Base-by-base conservation (phyloP, 2,329 filamentous ascomycete species). In the Sphaerulina vaccinii region DNA sequence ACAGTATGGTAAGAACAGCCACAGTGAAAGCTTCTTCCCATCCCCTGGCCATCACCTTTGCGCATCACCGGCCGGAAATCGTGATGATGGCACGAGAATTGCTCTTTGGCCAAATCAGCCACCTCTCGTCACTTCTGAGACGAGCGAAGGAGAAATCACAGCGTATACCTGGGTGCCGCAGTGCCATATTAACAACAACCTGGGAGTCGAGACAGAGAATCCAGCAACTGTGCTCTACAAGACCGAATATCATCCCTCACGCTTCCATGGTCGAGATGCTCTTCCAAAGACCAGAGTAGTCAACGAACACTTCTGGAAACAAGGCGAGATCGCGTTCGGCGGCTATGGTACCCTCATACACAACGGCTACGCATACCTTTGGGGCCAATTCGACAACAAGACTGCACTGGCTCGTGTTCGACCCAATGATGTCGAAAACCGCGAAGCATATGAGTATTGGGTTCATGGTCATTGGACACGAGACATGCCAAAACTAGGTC, bases 151-250 rank as follows among this genome's bases (percentile, higher is more conserved):
- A 24, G 19, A 48, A 6, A 50, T 52, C 23, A 53, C 51, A 23
- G 54, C 51, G 22, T 59, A 59, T 33, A 55, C 56, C 13, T 59
- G 56, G 56, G 44, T 59, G 7, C 48, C 44, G 9, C 39, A 43
- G 21, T 46, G 42, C 11, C 56, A 59, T 13, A 54, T 59, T 41
- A 49, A 49, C 16, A 48, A 45, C 4, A 49, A 48, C 9, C 29
- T 59, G n/a, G 47, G 38, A 9, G 49, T 44, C 10, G 41, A 55
- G 3, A 53, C 43, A 29, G 47, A 50, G 21, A 52, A 52, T 11
- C 54, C 54, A 3, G 49, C 54, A 1, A 54, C 51, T 3, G 50
- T 56, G 0, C 54, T 58, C n/a, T 59, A 59, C 27, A 39, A 50
- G 9, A 48, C 47, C 10, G 41, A 51, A 5, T 52, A 54, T 13